phyloP scores from a whole-genome alignment of 2,329 filamentous ascomycete species.

The Venturia asperata region DNA sequence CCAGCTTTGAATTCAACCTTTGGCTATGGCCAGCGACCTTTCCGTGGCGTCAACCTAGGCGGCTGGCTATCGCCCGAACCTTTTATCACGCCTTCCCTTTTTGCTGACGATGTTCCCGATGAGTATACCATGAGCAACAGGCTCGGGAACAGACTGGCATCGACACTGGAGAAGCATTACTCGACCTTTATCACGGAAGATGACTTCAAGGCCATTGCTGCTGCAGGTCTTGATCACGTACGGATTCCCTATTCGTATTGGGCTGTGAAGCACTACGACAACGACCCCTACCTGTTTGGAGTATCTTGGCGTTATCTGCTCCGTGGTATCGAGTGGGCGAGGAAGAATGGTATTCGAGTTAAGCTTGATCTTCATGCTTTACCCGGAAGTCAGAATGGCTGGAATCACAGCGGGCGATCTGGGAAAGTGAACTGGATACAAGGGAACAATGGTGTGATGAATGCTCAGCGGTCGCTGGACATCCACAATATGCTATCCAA shows the following conservation, averaged over 20 bases:
- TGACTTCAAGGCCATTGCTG: constrained; percentile 75
- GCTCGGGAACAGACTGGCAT: constrained; percentile 60
- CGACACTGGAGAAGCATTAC: constrained; percentile 79
- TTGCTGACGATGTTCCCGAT: constrained; percentile 73
- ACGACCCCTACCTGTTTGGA: constrained; percentile 78
- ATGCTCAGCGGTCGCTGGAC: constrained; percentile 77
- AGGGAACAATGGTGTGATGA: constrained; percentile 70
- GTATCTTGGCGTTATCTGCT: constrained; percentile 91
- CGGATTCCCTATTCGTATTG: constrained; percentile 94
- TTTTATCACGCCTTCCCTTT: constrained; percentile 90
- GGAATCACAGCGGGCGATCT: constrained; percentile 88
- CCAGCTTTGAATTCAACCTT: constrained; percentile 65
- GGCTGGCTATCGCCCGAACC: constrained; percentile 93
- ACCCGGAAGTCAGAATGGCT: constrained; percentile 91
- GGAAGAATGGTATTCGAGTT: constrained; percentile 83
- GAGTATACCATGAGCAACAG: constrained; percentile 73
- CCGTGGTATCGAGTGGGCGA: constrained; percentile 84
- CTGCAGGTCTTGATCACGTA: constrained; percentile 88
- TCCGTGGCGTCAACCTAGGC: constrained; percentile 84
- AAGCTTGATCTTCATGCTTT: constrained; percentile 88
- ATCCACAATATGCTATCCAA: constrained; percentile 78
- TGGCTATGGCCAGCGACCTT: constrained; percentile 64
- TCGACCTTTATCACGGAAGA: constrained; percentile 77
- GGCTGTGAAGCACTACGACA: constrained; percentile 77
- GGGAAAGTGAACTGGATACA: constrained; percentile 82